phyloP scores from a whole-genome alignment of 1,284 basidiomycete species.

The Melampsora americana region DNA sequence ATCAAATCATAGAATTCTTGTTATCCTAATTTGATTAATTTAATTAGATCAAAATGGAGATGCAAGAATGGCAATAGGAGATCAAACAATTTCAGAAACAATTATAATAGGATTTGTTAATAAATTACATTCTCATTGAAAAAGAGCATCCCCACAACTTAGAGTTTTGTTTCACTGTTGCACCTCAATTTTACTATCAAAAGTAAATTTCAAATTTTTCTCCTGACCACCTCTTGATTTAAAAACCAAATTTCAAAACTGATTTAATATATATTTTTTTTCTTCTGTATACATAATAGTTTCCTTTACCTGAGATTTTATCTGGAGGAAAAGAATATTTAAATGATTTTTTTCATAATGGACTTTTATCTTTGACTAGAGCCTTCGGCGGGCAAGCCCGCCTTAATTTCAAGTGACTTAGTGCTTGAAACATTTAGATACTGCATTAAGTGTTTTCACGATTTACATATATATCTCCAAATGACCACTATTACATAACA shows the following conservation, averaged over 20 bases:
- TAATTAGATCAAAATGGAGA: slow-evolving; percentile 22
- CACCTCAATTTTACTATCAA: slow-evolving; percentile 25
- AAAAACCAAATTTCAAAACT: neutral
- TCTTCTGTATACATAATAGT: neutral
- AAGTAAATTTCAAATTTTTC: slow-evolving; percentile 26
- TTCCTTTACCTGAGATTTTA: slow-evolving; percentile 20
- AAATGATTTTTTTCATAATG: slow-evolving; percentile 37
- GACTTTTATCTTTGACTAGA: slow-evolving; percentile 13
- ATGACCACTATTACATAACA: no score
- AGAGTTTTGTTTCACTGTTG: slow-evolving; percentile 16
- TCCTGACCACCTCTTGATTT: no score
- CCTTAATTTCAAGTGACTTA: no score
- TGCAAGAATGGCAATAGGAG: slow-evolving; percentile 32
- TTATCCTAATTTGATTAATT: no score
- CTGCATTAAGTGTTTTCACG: no score
- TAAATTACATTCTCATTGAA: slow-evolving; percentile 26
- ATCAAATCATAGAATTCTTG: no score
- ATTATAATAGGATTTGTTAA: slow-evolving; percentile 35
- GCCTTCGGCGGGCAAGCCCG: no score
- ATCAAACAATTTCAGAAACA: neutral
- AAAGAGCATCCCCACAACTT: slow-evolving; percentile 9
- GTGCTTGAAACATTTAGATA: no score
- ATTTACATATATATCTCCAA: no score
- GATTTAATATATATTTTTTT: neutral
- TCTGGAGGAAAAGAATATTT: neutral